These are phyloP conservation scores for Saraca asoca DNA, from an alignment of 331 rosid species.

Conservation along the genomic window DNA sequence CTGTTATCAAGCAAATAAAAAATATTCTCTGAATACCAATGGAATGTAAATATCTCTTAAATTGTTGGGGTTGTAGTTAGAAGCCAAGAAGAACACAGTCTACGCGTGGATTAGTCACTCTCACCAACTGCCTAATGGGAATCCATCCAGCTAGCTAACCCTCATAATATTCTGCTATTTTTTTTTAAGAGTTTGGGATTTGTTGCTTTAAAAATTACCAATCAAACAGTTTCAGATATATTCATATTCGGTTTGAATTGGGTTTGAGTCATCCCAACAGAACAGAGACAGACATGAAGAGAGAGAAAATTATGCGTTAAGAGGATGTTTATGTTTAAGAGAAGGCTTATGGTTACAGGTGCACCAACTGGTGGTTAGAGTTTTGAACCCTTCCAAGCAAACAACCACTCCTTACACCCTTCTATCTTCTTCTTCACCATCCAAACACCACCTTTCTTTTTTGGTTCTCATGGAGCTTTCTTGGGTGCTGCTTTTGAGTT, in stretches of 20 bases:
- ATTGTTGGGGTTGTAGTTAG: background rate
- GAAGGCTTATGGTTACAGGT: slow-evolving; percentile 52
- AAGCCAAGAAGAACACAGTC: slow-evolving; percentile 37
- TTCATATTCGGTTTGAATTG: background rate
- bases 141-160: slow-evolving; percentile 47
- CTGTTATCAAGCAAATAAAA: too few species aligned
- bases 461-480: slow-evolving; percentile 40
- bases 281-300: background rate
- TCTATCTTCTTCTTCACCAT: slow-evolving; percentile 18
- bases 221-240: slow-evolving; percentile 17
- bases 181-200: background rate
- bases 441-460: slow-evolving; percentile 21
- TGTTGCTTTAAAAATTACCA: background rate
- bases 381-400: slow-evolving; percentile 65
- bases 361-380: slow-evolving; percentile 79
- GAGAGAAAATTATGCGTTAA: slow-evolving; percentile 37
- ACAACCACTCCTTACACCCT: slow-evolving; percentile 41
- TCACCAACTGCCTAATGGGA: slow-evolving; percentile 47
- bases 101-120: slow-evolving; percentile 47
- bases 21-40: too few species aligned
- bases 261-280: background rate
- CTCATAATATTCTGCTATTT: slow-evolving; percentile 10
- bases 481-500: background rate
- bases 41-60: too few species aligned
- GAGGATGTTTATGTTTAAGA: slow-evolving; percentile 47